Conservation (phyloP, 2,329 filamentous ascomycete genomes). For the Colletotrichum tabaci region DNA sequence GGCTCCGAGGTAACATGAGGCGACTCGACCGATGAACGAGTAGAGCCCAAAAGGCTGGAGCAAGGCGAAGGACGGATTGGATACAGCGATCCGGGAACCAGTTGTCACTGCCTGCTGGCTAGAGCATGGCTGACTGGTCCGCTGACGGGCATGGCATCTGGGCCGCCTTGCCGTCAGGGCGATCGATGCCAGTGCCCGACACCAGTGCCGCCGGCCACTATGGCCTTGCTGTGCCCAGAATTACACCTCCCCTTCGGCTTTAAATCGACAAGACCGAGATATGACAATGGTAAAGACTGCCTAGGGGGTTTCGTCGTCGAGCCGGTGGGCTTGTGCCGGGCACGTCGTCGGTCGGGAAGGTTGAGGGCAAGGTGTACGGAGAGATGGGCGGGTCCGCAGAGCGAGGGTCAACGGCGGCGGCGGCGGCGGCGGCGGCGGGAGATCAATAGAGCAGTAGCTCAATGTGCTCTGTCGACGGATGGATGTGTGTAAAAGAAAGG, state of each 20-base stretch:
- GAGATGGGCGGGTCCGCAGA: conserved; percentile 2
- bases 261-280: neutral
- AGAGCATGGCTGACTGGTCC: conserved; percentile 57
- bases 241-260: neutral
- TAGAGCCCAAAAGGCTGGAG: conserved; percentile 42
- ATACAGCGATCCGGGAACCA: conserved; percentile 31
- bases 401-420: conserved; percentile 10
- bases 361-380: neutral
- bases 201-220: conserved; percentile 39
- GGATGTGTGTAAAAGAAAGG: conserved; percentile 25
- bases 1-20: conserved; percentile 28
- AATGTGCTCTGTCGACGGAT: conserved; percentile 7
- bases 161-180: conserved; percentile 46
- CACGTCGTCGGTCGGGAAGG: neutral
- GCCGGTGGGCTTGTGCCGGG: conserved; percentile 1
- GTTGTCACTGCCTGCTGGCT: conserved; percentile 61
- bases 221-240: conserved; percentile 10
- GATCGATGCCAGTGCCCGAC: conserved; percentile 40
- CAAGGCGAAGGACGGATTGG: conserved; percentile 46
- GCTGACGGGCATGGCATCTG: conserved; percentile 62
- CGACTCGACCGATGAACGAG: neutral
- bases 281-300: neutral
- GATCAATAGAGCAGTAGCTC: conserved; percentile 14
- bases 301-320: neutral
- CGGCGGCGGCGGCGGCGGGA: conserved; percentile 6